phyloP scores from a whole-genome alignment of 768 basidiomycete genomes.

The Naganishia vaughanmartiniae region DNA sequence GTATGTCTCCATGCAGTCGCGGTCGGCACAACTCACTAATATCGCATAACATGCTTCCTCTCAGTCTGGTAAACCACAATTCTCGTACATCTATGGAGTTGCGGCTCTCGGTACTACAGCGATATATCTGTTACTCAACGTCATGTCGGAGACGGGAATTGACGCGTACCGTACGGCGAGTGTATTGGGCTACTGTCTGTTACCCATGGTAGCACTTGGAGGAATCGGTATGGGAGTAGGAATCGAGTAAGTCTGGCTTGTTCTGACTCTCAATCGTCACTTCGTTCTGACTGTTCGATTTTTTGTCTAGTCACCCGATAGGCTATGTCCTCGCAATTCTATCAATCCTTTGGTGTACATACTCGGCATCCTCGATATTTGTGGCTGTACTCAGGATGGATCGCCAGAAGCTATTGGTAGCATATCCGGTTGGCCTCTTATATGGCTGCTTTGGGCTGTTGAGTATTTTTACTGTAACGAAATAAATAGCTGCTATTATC shows the following conservation, averaged over 20 bases:
- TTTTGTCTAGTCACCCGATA: slow-evolving; percentile 64
- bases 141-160: slow-evolving; percentile 93
- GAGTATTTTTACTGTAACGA: slow-evolving; percentile 73
- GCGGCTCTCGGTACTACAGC: slow-evolving; percentile 89
- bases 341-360: slow-evolving; percentile 94
- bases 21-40: neutral
- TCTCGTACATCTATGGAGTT: slow-evolving; percentile 97
- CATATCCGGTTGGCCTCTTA: slow-evolving; percentile 89
- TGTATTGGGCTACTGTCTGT: slow-evolving; percentile 90
- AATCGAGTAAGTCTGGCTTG: slow-evolving; percentile 66
- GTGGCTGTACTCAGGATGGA: slow-evolving; percentile 93
- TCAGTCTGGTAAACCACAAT: slow-evolving; percentile 96
- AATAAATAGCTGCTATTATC: slow-evolving; percentile 5
- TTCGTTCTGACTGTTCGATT: neutral
- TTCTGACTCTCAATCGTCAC: slow-evolving; percentile 25
- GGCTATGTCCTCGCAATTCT: slow-evolving; percentile 79
- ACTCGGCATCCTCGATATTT: slow-evolving; percentile 91
- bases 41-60: neutral
- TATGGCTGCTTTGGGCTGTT: slow-evolving; percentile 92
- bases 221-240: slow-evolving; percentile 80
- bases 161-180: slow-evolving; percentile 88
- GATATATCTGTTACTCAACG: slow-evolving; percentile 89
- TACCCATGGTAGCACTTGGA: slow-evolving; percentile 94
- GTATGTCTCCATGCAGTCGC: slow-evolving; percentile 58
- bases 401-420: slow-evolving; percentile 88